Conservation (phyloP, 148 eudicot genomes). For the Limonium bicolor region DNA sequence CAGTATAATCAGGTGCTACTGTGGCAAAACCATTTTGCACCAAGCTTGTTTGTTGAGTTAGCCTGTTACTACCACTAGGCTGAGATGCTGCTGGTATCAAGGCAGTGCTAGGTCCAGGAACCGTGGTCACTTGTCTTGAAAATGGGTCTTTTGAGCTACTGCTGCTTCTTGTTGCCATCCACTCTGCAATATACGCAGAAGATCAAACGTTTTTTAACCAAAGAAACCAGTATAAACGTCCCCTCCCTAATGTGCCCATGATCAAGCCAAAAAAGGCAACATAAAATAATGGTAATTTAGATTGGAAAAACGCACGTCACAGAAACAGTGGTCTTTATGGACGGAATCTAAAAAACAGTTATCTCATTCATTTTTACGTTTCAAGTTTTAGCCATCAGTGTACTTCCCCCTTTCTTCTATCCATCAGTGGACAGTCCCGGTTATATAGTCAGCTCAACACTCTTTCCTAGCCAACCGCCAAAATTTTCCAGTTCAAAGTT, state of each 20-base stretch:
- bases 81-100: slow-evolving; percentile 4
- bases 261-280: too few species aligned
- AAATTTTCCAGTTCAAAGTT: too few species aligned
- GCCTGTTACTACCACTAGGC: too few species aligned
- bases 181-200: slow-evolving; percentile 32
- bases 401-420: too few species aligned
- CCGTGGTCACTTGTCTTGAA: slow-evolving; percentile 21
- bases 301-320: neutral
- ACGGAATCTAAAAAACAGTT: neutral
- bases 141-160: slow-evolving; percentile 75
- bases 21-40: too few species aligned
- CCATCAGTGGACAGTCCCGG: too few species aligned
- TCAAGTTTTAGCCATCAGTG: neutral
- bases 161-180: slow-evolving; percentile 36
- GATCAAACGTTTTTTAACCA: slow-evolving; percentile 1
- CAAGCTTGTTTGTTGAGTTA: too few species aligned
- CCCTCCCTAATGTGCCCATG: neutral
- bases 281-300: too few species aligned
- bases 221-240: neutral
- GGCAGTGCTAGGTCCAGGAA: slow-evolving; percentile 8
- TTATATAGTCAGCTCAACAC: too few species aligned
- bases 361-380: neutral
- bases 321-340: too few species aligned
- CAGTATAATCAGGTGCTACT: too few species aligned
- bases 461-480: too few species aligned